A percentile compares a stretch with the other conserved stretches of the same genome.
Evolutionary conservation across 2,329 filamentous ascomycete species (phyloP).

Genomic region (Fusarium sp.): DNA sequence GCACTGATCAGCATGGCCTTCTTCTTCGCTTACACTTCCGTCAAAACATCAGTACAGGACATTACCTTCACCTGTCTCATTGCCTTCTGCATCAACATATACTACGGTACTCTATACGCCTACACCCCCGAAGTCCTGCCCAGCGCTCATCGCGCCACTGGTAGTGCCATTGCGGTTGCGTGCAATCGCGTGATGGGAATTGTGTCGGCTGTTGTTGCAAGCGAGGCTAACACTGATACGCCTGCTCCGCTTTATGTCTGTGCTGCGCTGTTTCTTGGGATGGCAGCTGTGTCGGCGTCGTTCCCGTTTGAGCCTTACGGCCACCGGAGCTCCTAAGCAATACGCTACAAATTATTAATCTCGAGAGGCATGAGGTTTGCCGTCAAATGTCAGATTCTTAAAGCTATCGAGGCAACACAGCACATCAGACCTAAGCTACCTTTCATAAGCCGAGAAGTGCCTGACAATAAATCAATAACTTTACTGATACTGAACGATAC

Average conservation of each 20-base stretch:
- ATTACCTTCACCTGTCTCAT: constrained; percentile 26
- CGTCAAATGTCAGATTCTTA: too few species aligned
- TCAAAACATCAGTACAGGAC: constrained; percentile 29
- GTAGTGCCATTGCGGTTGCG: constrained; percentile 79
- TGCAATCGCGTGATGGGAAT: constrained; percentile 83
- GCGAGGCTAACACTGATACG: constrained; percentile 70
- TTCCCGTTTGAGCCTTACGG: constrained; percentile 34
- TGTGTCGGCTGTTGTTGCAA: constrained; percentile 76
- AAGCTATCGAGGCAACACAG: too few species aligned
- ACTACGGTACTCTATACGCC: constrained; percentile 77
- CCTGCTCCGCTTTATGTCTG: constrained; percentile 77
- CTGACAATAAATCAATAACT: too few species aligned
- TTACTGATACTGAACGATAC: too few species aligned
- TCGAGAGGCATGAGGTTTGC: too few species aligned
- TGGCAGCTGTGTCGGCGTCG: constrained; percentile 58
- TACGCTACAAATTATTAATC: too few species aligned
- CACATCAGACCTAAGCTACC: too few species aligned
- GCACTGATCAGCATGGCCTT: constrained; percentile 19
- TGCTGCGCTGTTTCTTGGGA: constrained; percentile 72
- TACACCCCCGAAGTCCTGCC: constrained; percentile 74
- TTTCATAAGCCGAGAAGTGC: too few species aligned
- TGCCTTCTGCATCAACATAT: constrained; percentile 76
- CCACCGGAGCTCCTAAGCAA: not conserved
- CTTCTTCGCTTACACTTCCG: constrained; percentile 26
- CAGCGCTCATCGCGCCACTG: constrained; percentile 78